Base-by-base conservation (phyloP, 2,329 filamentous ascomycete genomes). In the Trichophyton verrucosum region DNA sequence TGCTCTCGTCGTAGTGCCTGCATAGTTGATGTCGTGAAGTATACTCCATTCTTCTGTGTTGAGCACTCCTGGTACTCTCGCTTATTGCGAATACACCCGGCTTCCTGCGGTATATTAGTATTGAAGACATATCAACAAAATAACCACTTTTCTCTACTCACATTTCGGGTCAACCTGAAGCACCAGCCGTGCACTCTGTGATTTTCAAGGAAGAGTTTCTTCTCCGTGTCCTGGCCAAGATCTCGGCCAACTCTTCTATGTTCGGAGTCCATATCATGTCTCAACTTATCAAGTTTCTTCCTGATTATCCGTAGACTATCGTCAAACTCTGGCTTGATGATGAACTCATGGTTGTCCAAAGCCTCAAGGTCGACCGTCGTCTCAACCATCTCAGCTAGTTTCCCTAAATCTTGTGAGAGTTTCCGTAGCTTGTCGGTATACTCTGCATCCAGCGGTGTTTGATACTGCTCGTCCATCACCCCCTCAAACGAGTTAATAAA, bases 291-390 rank as follows among this genome's bases (percentile, higher is more conserved):
- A 1, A 99, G 83, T 71, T 92, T 94, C 76, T 89, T 91, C 59
- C 89, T 85, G 66, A 99, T 95, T n/a, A 89, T 84, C 17, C 87
- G 85, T 42, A 99, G 79, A 60, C 86, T 83, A 62, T 96, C 91
- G 69, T 99, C 94, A 65, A 96, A 99, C 70, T 99, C 94, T 0
- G 95, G 89, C 75, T 97, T 99, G 81, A 99, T 99, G 68, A 96
- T 92, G 75, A 95, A 99, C 71, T 99, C 94, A 70, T 99, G 94
- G 66, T 94, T 91, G 69, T 99, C 92, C 9, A 99, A 82, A 2
- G 94, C 94, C 61, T 96, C 89, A 0, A 99, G 82, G 69, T 99
- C 94, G 13, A 99, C 91, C 0, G 95, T 99, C 1, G 94, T 96
- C 77, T 99, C 94, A 0, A 99, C 94, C 90, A 99, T 96, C 71